These are phyloP conservation scores for Blastocystis sp. DNA, from an alignment of 352 stramenopile species.

Conservation along the genomic window DNA sequence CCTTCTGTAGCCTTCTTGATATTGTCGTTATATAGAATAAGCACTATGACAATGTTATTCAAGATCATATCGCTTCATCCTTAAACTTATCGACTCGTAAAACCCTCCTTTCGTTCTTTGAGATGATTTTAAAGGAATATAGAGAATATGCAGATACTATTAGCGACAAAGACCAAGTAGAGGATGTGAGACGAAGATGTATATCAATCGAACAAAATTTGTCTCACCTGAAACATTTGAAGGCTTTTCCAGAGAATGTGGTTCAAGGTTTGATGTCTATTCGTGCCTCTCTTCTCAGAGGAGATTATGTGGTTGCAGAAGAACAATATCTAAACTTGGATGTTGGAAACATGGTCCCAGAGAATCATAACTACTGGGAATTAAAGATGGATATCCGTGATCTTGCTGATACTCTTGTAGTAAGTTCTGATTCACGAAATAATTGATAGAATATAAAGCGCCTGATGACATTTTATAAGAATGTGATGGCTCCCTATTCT, in stretches of 20 bases:
- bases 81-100: not conserved
- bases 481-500: not conserved
- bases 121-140: not conserved
- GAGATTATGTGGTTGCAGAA: not conserved
- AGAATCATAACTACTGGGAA: constrained; percentile 31
- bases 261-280: not conserved
- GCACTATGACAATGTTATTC: not conserved
- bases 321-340: constrained; percentile 41
- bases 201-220: not conserved
- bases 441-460: constrained; percentile 9
- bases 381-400: not conserved
- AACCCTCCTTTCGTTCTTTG: constrained; percentile 13
- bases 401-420: constrained; percentile 3
- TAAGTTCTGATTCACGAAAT: not conserved
- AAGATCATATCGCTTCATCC: not conserved
- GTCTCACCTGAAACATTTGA: not conserved
- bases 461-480: not conserved
- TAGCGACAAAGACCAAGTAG: not conserved
- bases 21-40: not conserved
- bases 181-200: not conserved
- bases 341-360: constrained; percentile 28
- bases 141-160: not conserved
- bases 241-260: not conserved
- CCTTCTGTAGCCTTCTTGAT: not conserved
- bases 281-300: not conserved